Conservation (phyloP, 106 monocot species). For the Acanthochlamys bracteata region DNA sequence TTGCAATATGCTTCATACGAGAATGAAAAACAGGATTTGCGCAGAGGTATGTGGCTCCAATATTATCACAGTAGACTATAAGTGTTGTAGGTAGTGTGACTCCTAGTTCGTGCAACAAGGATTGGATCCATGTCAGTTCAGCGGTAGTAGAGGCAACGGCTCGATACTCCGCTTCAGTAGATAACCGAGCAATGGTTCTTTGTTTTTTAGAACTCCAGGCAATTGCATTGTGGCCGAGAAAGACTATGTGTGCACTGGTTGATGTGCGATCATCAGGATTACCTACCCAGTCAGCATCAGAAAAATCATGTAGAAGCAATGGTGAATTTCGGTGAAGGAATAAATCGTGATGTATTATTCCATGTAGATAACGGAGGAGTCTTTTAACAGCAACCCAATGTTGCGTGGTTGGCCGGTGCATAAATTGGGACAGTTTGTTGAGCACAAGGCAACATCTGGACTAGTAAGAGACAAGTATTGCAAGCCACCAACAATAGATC, state of each 20-base stretch:
- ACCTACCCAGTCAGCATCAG: background rate
- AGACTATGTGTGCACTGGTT: background rate
- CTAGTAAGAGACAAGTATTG: background rate
- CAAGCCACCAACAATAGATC: background rate
- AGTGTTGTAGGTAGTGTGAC: background rate
- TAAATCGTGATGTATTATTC: background rate
- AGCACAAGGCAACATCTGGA: background rate
- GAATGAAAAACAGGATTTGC: constrained; percentile 8
- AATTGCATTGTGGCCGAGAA: constrained; percentile 1
- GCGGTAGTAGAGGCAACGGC: constrained; percentile 2
- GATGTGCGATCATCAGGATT: background rate
- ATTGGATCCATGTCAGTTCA: background rate
- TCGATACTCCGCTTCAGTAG: background rate
- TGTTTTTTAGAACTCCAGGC: constrained; percentile 14
- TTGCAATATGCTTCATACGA: constrained; percentile 7
- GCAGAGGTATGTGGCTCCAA: background rate
- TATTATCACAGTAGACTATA: background rate
- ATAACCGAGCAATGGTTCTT: background rate
- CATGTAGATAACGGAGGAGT: background rate
- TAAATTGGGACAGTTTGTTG: constrained; percentile 6
- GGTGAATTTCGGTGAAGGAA: background rate
- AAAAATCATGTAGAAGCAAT: background rate
- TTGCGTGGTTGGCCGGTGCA: background rate
- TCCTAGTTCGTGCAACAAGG: background rate
- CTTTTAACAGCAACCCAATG: constrained; percentile 2